phyloP scores from a whole-genome alignment of 1,139 yeast genomes.

The Taiozyma onychis region DNA sequence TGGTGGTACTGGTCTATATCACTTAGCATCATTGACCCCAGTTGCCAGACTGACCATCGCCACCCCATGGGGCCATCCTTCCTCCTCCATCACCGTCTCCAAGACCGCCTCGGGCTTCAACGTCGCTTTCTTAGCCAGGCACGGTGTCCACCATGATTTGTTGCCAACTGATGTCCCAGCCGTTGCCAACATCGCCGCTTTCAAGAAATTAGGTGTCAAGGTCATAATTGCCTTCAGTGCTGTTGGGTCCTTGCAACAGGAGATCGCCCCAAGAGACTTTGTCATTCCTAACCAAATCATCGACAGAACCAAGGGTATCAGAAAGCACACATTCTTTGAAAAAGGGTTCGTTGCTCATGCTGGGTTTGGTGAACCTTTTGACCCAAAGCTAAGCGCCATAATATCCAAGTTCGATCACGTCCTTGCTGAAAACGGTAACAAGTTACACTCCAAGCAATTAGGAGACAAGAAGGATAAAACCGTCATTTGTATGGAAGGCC shows the following conservation, averaged over 20 bases:
- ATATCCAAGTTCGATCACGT: constrained; percentile 53
- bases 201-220: constrained; percentile 79
- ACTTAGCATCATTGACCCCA: constrained; percentile 73
- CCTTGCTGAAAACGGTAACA: constrained; percentile 44
- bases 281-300: constrained; percentile 93
- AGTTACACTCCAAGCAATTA: constrained; percentile 26
- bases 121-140: constrained; percentile 93
- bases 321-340: constrained; percentile 88
- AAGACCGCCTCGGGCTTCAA: constrained; percentile 71
- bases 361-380: constrained; percentile 96
- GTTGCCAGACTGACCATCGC: constrained; percentile 75
- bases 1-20: constrained; percentile 98
- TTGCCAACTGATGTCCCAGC: constrained; percentile 91
- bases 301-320: constrained; percentile 93
- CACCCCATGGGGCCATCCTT: constrained; percentile 98
- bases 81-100: constrained; percentile 88
- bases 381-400: constrained; percentile 59
- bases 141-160: constrained; percentile 83
- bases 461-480: constrained; percentile 50
- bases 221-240: constrained; percentile 92
- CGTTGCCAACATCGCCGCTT: constrained; percentile 93
- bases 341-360: constrained; percentile 95
- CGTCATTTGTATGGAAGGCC: constrained; percentile 97
- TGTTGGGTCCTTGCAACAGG: constrained; percentile 89
- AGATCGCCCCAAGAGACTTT: constrained; percentile 89